Conservation (phyloP, 1,139 yeast genomes). For the Saccharomyces hybrid region DNA sequence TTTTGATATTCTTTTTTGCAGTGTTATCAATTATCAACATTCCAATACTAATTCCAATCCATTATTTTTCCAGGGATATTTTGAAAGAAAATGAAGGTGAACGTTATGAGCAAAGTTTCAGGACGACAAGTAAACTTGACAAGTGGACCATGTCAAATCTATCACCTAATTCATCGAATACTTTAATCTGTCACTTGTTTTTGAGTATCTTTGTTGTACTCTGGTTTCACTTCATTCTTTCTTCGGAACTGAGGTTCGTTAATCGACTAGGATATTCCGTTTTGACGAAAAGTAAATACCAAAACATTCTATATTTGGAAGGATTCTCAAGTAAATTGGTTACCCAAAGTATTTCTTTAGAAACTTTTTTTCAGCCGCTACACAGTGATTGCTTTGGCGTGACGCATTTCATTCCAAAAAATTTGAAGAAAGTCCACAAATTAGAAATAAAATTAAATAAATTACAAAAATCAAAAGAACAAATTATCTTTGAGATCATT, state of each 20-base stretch:
- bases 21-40: slow-evolving; percentile 45
- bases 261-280: slow-evolving; percentile 29
- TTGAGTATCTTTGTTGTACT: slow-evolving; percentile 44
- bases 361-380: slow-evolving; percentile 25
- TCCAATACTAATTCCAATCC: slow-evolving; percentile 50
- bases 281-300: slow-evolving; percentile 27
- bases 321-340: slow-evolving; percentile 39
- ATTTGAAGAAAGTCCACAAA: slow-evolving; percentile 34
- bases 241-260: slow-evolving; percentile 43
- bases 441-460: slow-evolving; percentile 33
- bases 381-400: slow-evolving; percentile 31
- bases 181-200: slow-evolving; percentile 47
- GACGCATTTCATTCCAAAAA: slow-evolving; percentile 44
- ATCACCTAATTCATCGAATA: slow-evolving; percentile 38
- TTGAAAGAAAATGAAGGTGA: slow-evolving; percentile 23
- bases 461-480: slow-evolving; percentile 38
- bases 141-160: slow-evolving; percentile 55
- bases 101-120: slow-evolving; percentile 21
- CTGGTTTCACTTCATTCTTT: slow-evolving; percentile 46
- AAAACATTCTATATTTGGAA: slow-evolving; percentile 41
- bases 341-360: slow-evolving; percentile 32
- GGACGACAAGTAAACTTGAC: slow-evolving; percentile 37
- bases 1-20: slow-evolving; percentile 42
- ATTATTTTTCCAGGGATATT: slow-evolving; percentile 38
- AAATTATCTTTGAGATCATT: slow-evolving; percentile 26